Percentiles rank a stretch among this genome's conserved stretches.
Conservation (phyloP, 139 green algal genomes). For the Deuterostichococcus epilithicus region DNA sequence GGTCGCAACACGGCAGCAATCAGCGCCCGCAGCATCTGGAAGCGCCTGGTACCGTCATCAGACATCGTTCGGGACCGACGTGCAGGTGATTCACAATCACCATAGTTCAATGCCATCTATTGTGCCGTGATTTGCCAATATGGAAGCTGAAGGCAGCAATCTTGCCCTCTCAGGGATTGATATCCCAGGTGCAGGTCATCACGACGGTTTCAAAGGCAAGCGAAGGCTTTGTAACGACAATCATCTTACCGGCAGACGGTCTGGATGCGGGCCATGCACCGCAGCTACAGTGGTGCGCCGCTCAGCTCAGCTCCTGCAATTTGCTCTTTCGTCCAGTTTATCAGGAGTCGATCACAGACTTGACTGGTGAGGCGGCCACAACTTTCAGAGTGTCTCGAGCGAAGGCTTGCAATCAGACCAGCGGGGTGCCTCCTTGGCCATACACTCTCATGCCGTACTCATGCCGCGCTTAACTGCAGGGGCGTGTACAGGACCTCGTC, state of each 20-base stretch:
- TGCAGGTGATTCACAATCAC: neutral
- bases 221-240: neutral
- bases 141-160: neutral
- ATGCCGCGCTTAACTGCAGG: too few species aligned
- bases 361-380: neutral
- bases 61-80: neutral
- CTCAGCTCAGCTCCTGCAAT: too few species aligned
- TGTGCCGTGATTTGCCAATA: neutral
- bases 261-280: too few species aligned
- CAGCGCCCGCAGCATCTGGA: neutral
- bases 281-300: neutral
- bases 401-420: neutral
- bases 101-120: neutral
- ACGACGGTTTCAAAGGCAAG: neutral
- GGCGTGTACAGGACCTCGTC: conserved; percentile 20
- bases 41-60: neutral
- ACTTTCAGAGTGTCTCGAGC: neutral
- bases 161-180: neutral
- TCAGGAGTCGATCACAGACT: too few species aligned
- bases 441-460: too few species aligned
- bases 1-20: neutral
- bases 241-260: neutral
- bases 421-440: neutral
- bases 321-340: too few species aligned
- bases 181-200: neutral